These are phyloP conservation scores for Penicillium desertorum DNA, from an alignment of 495 filamentous ascomycete genomes.

Conservation along the genomic window DNA sequence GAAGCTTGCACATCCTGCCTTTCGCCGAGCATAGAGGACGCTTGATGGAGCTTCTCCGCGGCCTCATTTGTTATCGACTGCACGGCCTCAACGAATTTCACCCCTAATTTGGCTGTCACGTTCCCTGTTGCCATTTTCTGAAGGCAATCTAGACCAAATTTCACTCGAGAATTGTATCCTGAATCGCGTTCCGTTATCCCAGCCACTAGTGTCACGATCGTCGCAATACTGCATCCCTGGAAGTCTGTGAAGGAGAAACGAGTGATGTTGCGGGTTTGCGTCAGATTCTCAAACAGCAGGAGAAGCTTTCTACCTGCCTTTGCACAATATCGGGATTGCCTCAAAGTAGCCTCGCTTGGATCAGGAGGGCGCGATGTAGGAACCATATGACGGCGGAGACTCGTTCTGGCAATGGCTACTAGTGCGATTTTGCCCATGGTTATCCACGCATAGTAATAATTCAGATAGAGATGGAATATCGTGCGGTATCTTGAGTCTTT, in stretches of 20 bases:
- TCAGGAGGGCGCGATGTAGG: not conserved
- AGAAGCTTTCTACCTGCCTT: constrained; percentile 26
- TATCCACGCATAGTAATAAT: constrained; percentile 30
- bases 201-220: constrained; percentile 28
- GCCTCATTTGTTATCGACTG: constrained; percentile 29
- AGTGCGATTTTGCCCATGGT: constrained; percentile 26
- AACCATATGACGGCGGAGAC: constrained; percentile 5
- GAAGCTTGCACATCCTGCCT: not conserved
- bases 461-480: constrained; percentile 27
- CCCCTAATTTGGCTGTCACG: constrained; percentile 25
- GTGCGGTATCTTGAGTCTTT: constrained; percentile 21
- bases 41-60: constrained; percentile 12
- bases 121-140: constrained; percentile 28
- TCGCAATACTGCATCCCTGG: constrained; percentile 35
- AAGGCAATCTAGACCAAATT: constrained; percentile 24
- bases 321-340: constrained; percentile 16
- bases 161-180: constrained; percentile 20
- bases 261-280: constrained; percentile 15
- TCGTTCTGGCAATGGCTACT: constrained; percentile 18
- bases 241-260: constrained; percentile 36
- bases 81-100: constrained; percentile 29
- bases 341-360: not conserved
- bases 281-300: constrained; percentile 22
- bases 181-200: constrained; percentile 29
- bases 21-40: not conserved